Evolutionary conservation across 306 rosid genomes (phyloP).

Genomic region (Trichosanthes truncata): DNA sequence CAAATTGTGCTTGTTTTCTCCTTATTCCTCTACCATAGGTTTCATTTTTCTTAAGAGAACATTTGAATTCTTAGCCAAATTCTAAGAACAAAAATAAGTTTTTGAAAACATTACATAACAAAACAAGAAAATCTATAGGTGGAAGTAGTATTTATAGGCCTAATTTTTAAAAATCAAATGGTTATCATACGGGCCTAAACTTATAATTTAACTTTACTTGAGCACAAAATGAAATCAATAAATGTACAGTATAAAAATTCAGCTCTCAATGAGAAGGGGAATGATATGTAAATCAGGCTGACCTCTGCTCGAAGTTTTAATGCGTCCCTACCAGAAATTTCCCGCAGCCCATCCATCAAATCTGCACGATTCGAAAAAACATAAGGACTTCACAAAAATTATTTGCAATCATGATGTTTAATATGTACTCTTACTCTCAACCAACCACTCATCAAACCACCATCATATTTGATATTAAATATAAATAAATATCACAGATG

Average conservation of each 20-base stretch:
- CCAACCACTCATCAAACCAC: not conserved
- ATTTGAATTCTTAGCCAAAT: too few relatives aligned
- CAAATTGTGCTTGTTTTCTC: too few relatives aligned
- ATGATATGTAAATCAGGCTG: conserved; percentile 15
- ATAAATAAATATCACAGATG: not conserved
- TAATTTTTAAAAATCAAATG: too few relatives aligned
- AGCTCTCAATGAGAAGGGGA: not conserved
- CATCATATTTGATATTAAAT: not conserved
- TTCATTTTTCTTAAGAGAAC: too few relatives aligned
- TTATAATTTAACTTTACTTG: too few relatives aligned
- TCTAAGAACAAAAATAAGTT: too few relatives aligned
- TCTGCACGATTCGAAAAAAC: conserved; percentile 25
- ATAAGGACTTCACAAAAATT: not conserved
- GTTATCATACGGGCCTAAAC: too few relatives aligned
- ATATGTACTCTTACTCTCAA: not conserved
- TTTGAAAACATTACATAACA: too few relatives aligned
- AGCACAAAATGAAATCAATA: not conserved
- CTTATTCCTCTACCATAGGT: too few relatives aligned
- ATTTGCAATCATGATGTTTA: not conserved
- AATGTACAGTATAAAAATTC: not conserved
- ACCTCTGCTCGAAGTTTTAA: conserved; percentile 84
- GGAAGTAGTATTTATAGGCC: not conserved
- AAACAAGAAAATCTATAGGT: too few relatives aligned
- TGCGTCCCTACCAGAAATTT: conserved; percentile 63
- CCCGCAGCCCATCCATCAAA: conserved; percentile 72